These are phyloP conservation scores for Pyracantha coccinea DNA, from an alignment of 331 rosid species.

Conservation along the genomic window DNA sequence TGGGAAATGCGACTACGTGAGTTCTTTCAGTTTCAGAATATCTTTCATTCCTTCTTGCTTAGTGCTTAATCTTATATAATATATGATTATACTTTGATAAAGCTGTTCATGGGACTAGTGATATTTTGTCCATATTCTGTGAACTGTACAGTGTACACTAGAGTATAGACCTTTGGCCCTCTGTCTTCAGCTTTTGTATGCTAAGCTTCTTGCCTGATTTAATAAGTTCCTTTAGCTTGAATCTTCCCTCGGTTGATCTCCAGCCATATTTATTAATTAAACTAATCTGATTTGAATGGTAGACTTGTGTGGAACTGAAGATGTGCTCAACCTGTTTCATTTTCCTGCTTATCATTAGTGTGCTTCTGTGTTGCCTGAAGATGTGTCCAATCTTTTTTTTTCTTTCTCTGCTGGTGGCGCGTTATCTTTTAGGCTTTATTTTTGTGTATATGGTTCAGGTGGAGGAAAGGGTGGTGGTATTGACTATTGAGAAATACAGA, in stretches of 20 bases:
- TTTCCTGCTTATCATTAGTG: neutral
- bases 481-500: neutral
- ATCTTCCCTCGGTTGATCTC: neutral
- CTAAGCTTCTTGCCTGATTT: neutral
- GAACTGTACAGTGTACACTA: neutral
- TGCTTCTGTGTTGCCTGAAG: neutral
- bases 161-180: neutral
- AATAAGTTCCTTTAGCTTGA: neutral
- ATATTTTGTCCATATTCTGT: neutral
- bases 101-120: neutral
- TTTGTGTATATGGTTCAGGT: neutral
- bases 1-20: slow-evolving; percentile 77
- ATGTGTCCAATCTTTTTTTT: neutral
- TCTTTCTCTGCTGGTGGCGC: neutral
- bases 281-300: neutral
- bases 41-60: slow-evolving; percentile 7
- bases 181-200: neutral
- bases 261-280: neutral
- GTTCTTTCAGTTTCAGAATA: slow-evolving; percentile 29
- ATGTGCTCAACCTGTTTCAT: neutral
- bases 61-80: neutral
- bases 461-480: neutral
- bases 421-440: neutral
- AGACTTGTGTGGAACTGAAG: neutral
- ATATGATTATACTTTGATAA: neutral